Base-by-base conservation (phyloP, 805 yeast species). In the Yamadazyma kitorensis region DNA sequence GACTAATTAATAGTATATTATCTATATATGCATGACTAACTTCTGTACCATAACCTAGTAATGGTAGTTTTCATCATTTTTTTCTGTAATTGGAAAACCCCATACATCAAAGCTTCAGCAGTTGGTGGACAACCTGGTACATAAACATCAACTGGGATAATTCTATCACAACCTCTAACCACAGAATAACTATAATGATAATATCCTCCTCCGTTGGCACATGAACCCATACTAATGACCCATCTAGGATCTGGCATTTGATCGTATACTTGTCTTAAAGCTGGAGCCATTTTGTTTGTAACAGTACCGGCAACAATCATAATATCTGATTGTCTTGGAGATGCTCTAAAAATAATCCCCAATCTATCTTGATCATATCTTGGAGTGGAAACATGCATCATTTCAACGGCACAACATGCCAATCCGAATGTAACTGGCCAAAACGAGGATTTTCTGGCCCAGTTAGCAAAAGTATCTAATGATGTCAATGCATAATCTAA, bases 41-140 rank as follows among this genome's bases (percentile, higher is more conserved):
- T 61, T 66, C 94, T 77, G 70, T 85, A 85, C 95, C 94, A 85
- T 73, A 86, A 73, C 61, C 95, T 73, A 40, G 89, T 83, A 48
- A 82, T 76, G 60, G 82, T 80, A 43, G 83, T 80, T 56, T 76
- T 75, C 75, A 86, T 77, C 88, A 86, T 86, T 74, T 86, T 86
- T 78, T 83, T 83, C 63, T 86, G 95, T 49, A 86, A 70, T 66
- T 83, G 89, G 73, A 86, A 82, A 21, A 86, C 82, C 40, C 95
- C 95, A 58, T 86, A 86, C 88, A 86, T 76, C 61, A 86, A 78
- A 2, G 95, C 95, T 66, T 86, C 95, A 34, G 89, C 75, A 16
- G 94, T 83, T 23, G 95, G 95, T 17, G 95, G 95, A 64, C 95
- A 86, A 7, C 95, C 95, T 13, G 95, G 95, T 34, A 86, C 95